Conservation (phyloP, 73 alveolate species). For the Durusdinium trenchii region DNA sequence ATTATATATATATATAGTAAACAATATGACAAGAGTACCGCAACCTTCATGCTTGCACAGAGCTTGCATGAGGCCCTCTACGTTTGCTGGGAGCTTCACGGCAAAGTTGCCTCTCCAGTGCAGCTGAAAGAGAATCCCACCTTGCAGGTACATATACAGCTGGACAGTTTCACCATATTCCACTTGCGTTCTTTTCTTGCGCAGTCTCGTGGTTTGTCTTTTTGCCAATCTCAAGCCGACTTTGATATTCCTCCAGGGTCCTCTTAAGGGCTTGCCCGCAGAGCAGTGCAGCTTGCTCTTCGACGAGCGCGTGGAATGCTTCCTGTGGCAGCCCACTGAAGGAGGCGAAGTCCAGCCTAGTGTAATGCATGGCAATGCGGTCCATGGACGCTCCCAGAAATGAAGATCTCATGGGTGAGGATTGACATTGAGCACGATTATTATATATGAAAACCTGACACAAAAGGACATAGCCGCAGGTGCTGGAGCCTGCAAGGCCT, state of each 20-base stretch:
- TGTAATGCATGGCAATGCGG: background rate
- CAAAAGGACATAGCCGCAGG: background rate
- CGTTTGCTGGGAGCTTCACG: constrained; percentile 79
- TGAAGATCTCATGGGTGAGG: background rate
- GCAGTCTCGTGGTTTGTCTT: background rate
- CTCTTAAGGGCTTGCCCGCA: background rate
- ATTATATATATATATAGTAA: too few species aligned
- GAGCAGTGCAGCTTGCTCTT: constrained; percentile 37
- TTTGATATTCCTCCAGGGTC: constrained; percentile 57
- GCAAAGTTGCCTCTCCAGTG: constrained; percentile 33
- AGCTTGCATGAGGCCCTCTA: constrained; percentile 90
- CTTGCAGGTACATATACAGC: background rate
- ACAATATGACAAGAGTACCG: too few species aligned
- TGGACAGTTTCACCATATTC: background rate
- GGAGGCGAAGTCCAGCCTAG: background rate
- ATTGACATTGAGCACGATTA: background rate
- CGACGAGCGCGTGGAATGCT: constrained; percentile 92
- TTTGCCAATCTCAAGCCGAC: too few species aligned
- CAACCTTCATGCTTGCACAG: too few species aligned
- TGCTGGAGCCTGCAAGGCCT: background rate
- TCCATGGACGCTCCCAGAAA: background rate
- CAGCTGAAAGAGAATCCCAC: background rate
- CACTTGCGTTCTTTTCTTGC: background rate
- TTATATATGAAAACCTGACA: background rate
- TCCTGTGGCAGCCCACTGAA: constrained; percentile 64